These are phyloP conservation scores for Rhynchosporium graminicola DNA, from an alignment of 2,329 filamentous ascomycete species.

Conservation along the genomic window DNA sequence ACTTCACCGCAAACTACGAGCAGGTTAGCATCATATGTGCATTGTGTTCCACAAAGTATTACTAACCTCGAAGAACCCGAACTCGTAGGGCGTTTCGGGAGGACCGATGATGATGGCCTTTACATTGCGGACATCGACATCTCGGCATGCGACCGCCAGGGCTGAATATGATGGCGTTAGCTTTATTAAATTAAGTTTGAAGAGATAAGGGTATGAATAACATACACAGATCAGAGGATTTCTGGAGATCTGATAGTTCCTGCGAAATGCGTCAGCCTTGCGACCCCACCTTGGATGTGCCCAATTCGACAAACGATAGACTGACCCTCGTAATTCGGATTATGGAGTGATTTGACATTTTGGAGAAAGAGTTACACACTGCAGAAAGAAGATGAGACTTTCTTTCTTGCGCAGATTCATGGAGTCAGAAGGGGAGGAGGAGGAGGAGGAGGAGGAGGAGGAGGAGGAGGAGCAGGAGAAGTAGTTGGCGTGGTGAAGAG, in stretches of 20 bases:
- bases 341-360: conserved; percentile 82
- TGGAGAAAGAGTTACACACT: conserved; percentile 24
- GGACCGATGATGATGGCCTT: conserved; percentile 88
- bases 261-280: conserved; percentile 47
- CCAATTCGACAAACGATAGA: conserved; percentile 25
- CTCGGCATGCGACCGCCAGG: conserved; percentile 82
- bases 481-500: neutral
- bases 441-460: conserved; percentile 1
- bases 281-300: conserved; percentile 31
- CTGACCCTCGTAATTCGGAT: conserved; percentile 82
- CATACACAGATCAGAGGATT: conserved; percentile 80
- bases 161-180: conserved; percentile 51
- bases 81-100: conserved; percentile 93
- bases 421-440: conserved; percentile 9
- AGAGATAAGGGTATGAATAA: conserved; percentile 25
- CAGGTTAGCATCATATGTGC: conserved; percentile 35
- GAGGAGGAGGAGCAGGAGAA: conserved; percentile 4
- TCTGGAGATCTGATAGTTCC: conserved; percentile 86
- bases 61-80: conserved; percentile 90
- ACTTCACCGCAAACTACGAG: conserved; percentile 71
- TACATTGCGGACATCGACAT: conserved; percentile 85
- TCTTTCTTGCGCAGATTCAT: conserved; percentile 24
- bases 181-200: conserved; percentile 17
- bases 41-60: neutral
- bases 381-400: conserved; percentile 5